phyloP scores from a whole-genome alignment of 2,329 filamentous ascomycete genomes.

The Botryotinia convoluta region DNA sequence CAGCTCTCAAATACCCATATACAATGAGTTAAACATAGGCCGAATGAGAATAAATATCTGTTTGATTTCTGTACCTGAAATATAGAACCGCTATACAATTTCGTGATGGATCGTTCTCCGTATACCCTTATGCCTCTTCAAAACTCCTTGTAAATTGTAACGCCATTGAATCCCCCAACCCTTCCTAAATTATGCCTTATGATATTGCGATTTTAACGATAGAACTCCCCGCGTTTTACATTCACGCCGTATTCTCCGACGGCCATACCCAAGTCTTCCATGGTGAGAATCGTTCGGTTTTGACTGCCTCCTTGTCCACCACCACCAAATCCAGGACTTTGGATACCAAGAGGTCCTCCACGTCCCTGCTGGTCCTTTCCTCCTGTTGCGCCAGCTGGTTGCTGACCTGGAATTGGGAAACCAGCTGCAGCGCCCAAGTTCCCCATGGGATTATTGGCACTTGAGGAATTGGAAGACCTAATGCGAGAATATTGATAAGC shows the following conservation, averaged over 20 bases:
- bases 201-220: constrained; percentile 56
- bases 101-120: constrained; percentile 16
- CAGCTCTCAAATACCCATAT: not conserved
- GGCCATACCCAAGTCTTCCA: constrained; percentile 98
- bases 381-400: constrained; percentile 51
- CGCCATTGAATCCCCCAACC: constrained; percentile 22
- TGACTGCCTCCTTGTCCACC: constrained; percentile 85
- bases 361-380: constrained; percentile 54
- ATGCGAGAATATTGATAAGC: constrained; percentile 98
- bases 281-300: constrained; percentile 91
- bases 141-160: constrained; percentile 15
- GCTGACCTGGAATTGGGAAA: constrained; percentile 62
- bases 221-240: constrained; percentile 96
- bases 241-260: constrained; percentile 98
- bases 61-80: not conserved
- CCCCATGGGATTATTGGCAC: constrained; percentile 87
- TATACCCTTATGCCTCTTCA: constrained; percentile 4
- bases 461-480: constrained; percentile 82
- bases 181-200: constrained; percentile 3
- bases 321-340: constrained; percentile 78
- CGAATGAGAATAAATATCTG: not conserved
- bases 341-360: constrained; percentile 50
- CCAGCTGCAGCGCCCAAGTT: constrained; percentile 74
- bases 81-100: constrained; percentile 19
- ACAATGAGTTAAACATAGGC: not conserved